Base-by-base conservation (phyloP, 1,284 basidiomycete genomes). In the Marasmius oreades region DNA sequence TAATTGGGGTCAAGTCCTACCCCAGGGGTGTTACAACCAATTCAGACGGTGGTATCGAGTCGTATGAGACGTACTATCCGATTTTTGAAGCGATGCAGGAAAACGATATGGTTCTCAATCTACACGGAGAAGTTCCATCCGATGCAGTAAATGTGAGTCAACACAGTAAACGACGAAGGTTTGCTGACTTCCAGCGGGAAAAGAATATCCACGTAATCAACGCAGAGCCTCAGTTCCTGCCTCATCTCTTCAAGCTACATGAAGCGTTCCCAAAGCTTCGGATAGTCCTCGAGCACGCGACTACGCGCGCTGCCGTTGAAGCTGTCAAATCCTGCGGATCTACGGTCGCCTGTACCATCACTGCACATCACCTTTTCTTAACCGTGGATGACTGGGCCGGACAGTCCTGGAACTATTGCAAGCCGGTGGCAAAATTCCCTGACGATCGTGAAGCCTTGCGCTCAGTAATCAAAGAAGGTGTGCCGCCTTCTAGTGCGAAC, bases 241-340 rank as follows among this genome's bases (percentile, higher is more conserved):
- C 90, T 2, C 95, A 99, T 72, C 81, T 99, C 14, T 79, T 81
- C 66, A 85, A 88, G 65, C 79, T 99, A 46, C 94, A 98, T 65
- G 71, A 76, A 53, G 80, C 82, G 24, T 99, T 99, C 73, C 97
- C 97, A n/a, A 80, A 78, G 42, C 83, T 99, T 54, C 89, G 94
- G 55, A 99, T 99, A 66, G 96, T 99, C 3, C 85, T 99, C 39
- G 97, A 99, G 73, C 97, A 99, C 68, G 97, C 97, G n/a, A 99
- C 97, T 0, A 98, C 95, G 1, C 84, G 91, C 37, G 93, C 92
- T 36, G 95, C 97, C 0, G 86, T 99, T n/a, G 93, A 96, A 65
- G 85, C 87, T 20, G 92, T 98, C 64, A 90, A 90, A 69, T 77
- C 82, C 44, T 88, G 95, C 28, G 93, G 93, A 0, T 75, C 80